Percentiles rank a stretch among this genome's conserved stretches.
Evolutionary conservation across 139 green algal species (phyloP).

Genomic region (Gonium pectorale): DNA sequence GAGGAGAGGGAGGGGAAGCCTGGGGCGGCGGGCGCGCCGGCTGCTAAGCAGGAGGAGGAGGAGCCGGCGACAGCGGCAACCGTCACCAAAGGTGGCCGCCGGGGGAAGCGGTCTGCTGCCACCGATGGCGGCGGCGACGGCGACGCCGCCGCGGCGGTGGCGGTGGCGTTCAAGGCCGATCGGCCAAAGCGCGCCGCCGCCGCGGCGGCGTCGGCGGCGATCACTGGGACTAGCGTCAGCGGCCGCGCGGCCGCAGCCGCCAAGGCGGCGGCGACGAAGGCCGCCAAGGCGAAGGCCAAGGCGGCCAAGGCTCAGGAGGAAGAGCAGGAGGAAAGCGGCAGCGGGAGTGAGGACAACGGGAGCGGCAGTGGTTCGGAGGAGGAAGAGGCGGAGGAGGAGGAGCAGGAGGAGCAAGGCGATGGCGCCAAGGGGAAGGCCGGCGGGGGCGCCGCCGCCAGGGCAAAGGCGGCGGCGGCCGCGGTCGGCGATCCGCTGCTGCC

Average conservation of each 20-base stretch:
- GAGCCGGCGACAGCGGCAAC: too few relatives aligned
- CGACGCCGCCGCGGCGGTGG: neutral
- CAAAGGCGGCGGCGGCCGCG: neutral
- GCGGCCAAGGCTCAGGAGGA: neutral
- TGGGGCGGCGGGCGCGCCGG: too few relatives aligned
- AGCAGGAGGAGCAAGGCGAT: too few relatives aligned
- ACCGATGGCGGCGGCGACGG: too few relatives aligned
- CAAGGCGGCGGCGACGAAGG: neutral
- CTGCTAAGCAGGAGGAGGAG: too few relatives aligned
- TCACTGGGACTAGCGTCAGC: too few relatives aligned
- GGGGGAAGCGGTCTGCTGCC: too few relatives aligned
- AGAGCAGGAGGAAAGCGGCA: neutral
- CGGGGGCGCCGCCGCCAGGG: neutral
- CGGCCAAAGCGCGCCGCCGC: neutral
- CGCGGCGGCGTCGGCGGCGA: neutral
- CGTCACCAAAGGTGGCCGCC: too few relatives aligned
- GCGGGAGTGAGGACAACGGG: neutral
- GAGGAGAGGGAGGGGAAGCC: too few relatives aligned
- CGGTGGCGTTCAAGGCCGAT: neutral
- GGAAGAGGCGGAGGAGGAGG: neutral
- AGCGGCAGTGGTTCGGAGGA: conserved; percentile 13
- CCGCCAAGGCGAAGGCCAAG: neutral
- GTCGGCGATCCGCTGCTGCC: conserved; percentile 13
- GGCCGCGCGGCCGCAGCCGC: neutral
- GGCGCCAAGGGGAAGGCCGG: neutral